Conservation (phyloP, 1,139 yeast genomes). For the Blastobotrys illinoisensis region DNA sequence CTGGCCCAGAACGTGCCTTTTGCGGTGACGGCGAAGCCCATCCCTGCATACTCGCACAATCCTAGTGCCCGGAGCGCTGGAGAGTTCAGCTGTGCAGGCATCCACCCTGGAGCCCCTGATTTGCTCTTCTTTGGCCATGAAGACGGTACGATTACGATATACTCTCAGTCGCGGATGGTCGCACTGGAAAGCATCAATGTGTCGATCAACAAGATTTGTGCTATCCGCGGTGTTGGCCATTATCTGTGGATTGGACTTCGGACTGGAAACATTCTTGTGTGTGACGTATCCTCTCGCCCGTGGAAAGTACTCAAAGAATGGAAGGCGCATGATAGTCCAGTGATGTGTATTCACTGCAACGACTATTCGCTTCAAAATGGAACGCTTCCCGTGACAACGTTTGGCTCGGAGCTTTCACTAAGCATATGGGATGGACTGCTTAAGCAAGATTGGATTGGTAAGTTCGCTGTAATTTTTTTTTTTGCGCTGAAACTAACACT, state of each 20-base stretch:
- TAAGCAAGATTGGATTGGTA: slow-evolving; percentile 34
- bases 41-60: slow-evolving; percentile 20
- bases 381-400: slow-evolving; percentile 19
- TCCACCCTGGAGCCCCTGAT: slow-evolving; percentile 25
- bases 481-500: no score
- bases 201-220: slow-evolving; percentile 32
- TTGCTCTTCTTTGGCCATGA: slow-evolving; percentile 39
- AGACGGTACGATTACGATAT: slow-evolving; percentile 37
- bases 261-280: slow-evolving; percentile 35
- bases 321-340: slow-evolving; percentile 35
- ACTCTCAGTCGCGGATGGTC: slow-evolving; percentile 23
- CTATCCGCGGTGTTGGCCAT: slow-evolving; percentile 31
- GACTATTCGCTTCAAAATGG: slow-evolving; percentile 14
- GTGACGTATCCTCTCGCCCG: slow-evolving; percentile 30
- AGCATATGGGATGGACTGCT: slow-evolving; percentile 36
- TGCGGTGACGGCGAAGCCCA: slow-evolving; percentile 27
- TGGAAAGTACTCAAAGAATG: slow-evolving; percentile 38
- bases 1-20: slow-evolving; percentile 19
- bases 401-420: slow-evolving; percentile 22
- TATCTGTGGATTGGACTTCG: slow-evolving; percentile 38
- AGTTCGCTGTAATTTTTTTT: slow-evolving; percentile 7
- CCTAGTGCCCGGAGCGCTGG: slow-evolving; percentile 19
- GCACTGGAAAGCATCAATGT: slow-evolving; percentile 33
- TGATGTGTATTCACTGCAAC: slow-evolving; percentile 20
- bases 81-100: slow-evolving; percentile 33